Percentiles rank a stretch among this genome's conserved stretches.
These are phyloP conservation scores for Beauveria asiatica DNA, from an alignment of 2,329 filamentous ascomycete species.

Conservation along the genomic window DNA sequence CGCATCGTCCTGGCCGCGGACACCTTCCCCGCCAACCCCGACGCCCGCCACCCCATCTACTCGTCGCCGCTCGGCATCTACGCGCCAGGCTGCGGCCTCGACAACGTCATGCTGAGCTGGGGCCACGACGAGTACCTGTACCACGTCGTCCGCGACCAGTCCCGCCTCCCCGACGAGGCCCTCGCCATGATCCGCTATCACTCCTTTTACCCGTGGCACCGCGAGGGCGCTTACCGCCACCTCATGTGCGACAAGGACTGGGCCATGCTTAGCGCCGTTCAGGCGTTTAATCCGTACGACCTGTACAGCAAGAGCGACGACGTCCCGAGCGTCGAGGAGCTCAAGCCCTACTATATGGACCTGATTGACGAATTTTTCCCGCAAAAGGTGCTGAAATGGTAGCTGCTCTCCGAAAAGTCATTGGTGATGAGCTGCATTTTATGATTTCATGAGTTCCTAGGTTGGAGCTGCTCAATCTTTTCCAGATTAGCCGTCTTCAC, in stretches of 20 bases:
- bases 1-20: slow-evolving; percentile 68
- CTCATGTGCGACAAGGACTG: slow-evolving; percentile 79
- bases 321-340: slow-evolving; percentile 63
- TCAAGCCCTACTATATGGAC: slow-evolving; percentile 51
- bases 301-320: slow-evolving; percentile 87
- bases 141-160: slow-evolving; percentile 77
- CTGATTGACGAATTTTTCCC: slow-evolving; percentile 37
- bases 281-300: slow-evolving; percentile 86
- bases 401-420: not conserved
- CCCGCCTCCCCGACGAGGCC: slow-evolving; percentile 67
- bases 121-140: slow-evolving; percentile 86
- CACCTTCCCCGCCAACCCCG: slow-evolving; percentile 70
- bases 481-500: not conserved
- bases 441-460: not conserved
- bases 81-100: slow-evolving; percentile 66
- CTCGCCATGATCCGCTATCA: slow-evolving; percentile 92
- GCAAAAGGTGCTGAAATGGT: slow-evolving; percentile 31
- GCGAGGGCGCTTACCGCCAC: slow-evolving; percentile 67
- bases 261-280: slow-evolving; percentile 70
- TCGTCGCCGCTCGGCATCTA: slow-evolving; percentile 74
- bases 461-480: not conserved
- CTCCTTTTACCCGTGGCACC: slow-evolving; percentile 89
- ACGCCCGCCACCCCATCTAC: slow-evolving; percentile 63
- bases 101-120: slow-evolving; percentile 86
- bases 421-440: not conserved